A percentile compares a stretch with the other conserved stretches of the same genome.
phyloP scores from a whole-genome alignment of 179 eudicot genomes.

The Carnegiea gigantea region DNA sequence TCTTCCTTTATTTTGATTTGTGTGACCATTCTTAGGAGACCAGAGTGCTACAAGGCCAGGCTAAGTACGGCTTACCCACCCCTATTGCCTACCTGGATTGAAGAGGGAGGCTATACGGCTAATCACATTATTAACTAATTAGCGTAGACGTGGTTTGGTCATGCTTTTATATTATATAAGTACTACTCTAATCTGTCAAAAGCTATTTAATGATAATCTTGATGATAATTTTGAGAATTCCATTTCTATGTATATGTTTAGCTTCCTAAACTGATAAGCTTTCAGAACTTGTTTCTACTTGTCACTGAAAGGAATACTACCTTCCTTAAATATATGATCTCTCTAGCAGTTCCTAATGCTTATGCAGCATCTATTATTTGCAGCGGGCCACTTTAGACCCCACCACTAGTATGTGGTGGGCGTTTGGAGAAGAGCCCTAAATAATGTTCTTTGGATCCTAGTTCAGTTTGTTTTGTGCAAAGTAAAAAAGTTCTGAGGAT shows the following conservation, averaged over 20 bases:
- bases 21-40: constrained; percentile 37
- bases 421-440: constrained; percentile 1
- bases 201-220: constrained; percentile 38
- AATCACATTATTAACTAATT: constrained; percentile 23
- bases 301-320: constrained; percentile 8
- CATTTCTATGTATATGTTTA: constrained; percentile 13
- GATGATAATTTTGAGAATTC: constrained; percentile 44
- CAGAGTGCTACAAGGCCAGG: constrained; percentile 30
- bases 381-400: constrained; percentile 6
- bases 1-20: neutral
- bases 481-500: neutral
- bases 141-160: constrained; percentile 38
- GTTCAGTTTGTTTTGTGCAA: constrained; percentile 5
- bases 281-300: constrained; percentile 13
- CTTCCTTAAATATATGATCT: constrained; percentile 23
- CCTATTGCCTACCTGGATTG: constrained; percentile 17
- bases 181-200: constrained; percentile 25
- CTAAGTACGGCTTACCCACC: constrained; percentile 11
- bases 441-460: constrained; percentile 15
- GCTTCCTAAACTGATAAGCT: constrained; percentile 17
- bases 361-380: constrained; percentile 30
- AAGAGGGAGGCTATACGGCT: constrained; percentile 4
- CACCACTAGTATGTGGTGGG: neutral
- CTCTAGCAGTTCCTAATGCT: constrained; percentile 17
- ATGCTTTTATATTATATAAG: constrained; percentile 26